phyloP scores from a whole-genome alignment of 2,329 filamentous ascomycete species.

The Ophiosphaerella narmari region DNA sequence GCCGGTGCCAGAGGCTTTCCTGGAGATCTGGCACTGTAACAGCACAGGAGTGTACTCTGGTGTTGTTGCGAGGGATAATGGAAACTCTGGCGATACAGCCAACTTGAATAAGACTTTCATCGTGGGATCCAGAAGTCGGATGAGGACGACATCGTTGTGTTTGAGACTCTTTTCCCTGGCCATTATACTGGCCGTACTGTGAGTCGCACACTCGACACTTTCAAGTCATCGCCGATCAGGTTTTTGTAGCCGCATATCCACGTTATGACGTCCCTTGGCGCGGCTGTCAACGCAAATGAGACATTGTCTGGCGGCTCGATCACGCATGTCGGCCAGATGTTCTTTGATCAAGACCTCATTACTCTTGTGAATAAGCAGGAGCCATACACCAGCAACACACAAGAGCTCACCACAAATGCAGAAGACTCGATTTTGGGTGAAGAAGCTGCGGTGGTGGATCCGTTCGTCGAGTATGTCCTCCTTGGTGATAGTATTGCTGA shows the following conservation, averaged over 20 bases:
- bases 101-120: constrained; percentile 48
- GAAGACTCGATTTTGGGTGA: constrained; percentile 56
- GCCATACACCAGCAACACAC: constrained; percentile 51
- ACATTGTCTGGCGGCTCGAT: constrained; percentile 56
- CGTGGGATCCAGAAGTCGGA: constrained; percentile 56
- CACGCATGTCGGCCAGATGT: constrained; percentile 67
- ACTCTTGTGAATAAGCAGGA: constrained; percentile 52
- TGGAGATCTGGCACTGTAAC: constrained; percentile 61
- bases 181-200: constrained; percentile 36
- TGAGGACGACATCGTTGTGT: constrained; percentile 54
- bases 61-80: constrained; percentile 50
- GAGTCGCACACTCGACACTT: not conserved
- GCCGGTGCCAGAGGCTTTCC: constrained; percentile 52
- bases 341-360: constrained; percentile 66
- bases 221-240: not conserved
- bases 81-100: constrained; percentile 41
- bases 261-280: constrained; percentile 38
- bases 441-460: constrained; percentile 57
- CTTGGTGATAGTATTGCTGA: constrained; percentile 55
- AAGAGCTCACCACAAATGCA: constrained; percentile 55
- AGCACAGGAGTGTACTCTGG: constrained; percentile 41
- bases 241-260: constrained; percentile 45
- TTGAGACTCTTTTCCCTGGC: constrained; percentile 55
- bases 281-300: constrained; percentile 51
- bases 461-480: constrained; percentile 62